A percentile compares a stretch with the other conserved stretches of the same genome.
Conservation (phyloP, 495 filamentous ascomycete genomes). For the Tuber melanosporum region DNA sequence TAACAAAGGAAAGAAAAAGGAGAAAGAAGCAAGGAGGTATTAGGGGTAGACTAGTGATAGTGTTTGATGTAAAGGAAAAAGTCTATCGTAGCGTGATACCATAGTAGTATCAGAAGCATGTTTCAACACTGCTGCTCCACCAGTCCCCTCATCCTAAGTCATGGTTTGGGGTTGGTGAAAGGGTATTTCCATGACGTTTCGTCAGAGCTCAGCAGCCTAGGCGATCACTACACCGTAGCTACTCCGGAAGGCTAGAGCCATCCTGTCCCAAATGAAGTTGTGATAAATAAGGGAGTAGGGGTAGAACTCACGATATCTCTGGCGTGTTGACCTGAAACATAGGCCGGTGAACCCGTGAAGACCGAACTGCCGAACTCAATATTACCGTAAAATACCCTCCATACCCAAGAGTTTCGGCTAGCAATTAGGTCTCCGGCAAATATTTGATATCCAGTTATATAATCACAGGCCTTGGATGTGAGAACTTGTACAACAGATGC, state of each 20-base stretch:
- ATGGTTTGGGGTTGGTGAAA: background rate
- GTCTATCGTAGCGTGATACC: too few species aligned
- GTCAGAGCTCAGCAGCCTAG: background rate
- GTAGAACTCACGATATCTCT: background rate
- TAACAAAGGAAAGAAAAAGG: too few species aligned
- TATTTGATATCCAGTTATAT: background rate
- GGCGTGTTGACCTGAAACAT: background rate
- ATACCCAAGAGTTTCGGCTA: background rate
- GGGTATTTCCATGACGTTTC: background rate
- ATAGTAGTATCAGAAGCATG: too few species aligned
- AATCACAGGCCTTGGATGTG: background rate
- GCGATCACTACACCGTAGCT: background rate
- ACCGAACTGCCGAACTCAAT: too few species aligned
- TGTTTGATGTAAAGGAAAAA: too few species aligned
- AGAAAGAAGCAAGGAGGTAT: too few species aligned
- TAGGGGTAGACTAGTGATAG: too few species aligned
- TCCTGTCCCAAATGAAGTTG: background rate
- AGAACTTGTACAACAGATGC: background rate
- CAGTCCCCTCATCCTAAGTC: background rate
- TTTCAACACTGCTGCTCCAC: too few species aligned
- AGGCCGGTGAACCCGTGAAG: background rate
- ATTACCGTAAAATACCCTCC: background rate
- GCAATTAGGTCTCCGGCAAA: background rate
- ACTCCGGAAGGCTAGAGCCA: background rate
- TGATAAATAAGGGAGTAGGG: background rate